Percentiles rank a stretch among this genome's conserved stretches.
These are phyloP conservation scores for Hsuehochloa calcarea DNA, from an alignment of 176 grass and related monocot species.

Conservation along the genomic window DNA sequence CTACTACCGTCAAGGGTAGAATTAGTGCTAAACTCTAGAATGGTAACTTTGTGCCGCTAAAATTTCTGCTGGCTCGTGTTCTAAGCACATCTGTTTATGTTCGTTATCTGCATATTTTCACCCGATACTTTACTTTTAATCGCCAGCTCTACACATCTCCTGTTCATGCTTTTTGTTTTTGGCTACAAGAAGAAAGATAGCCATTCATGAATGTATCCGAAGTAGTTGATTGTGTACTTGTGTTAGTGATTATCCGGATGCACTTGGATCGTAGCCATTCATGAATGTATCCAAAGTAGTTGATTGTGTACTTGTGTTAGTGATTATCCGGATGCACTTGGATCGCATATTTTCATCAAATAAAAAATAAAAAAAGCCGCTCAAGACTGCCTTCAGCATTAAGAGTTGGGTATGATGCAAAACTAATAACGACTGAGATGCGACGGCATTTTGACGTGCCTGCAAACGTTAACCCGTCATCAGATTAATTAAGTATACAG, in stretches of 20 bases:
- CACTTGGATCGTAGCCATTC: no score
- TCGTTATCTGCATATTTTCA: not conserved
- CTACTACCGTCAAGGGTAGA: not conserved
- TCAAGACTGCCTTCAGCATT: not conserved
- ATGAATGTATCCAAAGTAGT: not conserved
- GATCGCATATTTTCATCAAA: not conserved
- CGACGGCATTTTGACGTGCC: not conserved
- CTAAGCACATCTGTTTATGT: not conserved
- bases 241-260: not conserved
- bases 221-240: not conserved
- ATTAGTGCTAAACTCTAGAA: not conserved
- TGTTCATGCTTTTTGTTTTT: not conserved
- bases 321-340: not conserved
- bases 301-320: slow-evolving; percentile 5
- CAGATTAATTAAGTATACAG: not conserved
- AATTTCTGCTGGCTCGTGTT: not conserved
- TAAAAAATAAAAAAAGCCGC: no score
- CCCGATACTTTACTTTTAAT: not conserved
- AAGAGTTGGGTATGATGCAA: slow-evolving; percentile 19
- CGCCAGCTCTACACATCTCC: not conserved
- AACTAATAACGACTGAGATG: slow-evolving; percentile 1
- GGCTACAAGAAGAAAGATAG: not conserved
- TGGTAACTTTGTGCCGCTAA: not conserved
- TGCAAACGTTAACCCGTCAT: not conserved
- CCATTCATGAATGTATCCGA: not conserved